Evolutionary conservation across 2,329 filamentous ascomycete genomes (phyloP).

Genomic region (Penicillium nordicum): DNA sequence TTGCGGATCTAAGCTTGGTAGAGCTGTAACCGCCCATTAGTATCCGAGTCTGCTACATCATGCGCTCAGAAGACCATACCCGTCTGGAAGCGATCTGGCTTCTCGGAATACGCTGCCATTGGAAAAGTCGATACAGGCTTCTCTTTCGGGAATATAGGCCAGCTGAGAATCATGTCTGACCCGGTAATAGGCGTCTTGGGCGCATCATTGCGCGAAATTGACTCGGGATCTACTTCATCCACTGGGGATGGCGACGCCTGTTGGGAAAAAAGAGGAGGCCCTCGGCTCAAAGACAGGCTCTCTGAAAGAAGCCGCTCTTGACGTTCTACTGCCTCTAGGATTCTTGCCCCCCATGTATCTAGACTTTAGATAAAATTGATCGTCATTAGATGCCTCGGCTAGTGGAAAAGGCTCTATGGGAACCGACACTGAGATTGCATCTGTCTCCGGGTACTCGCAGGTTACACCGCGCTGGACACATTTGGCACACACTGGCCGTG

Average conservation of each 20-base stretch:
- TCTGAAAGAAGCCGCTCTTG: constrained; percentile 22
- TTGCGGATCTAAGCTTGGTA: constrained; percentile 17
- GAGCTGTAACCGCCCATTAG: background rate
- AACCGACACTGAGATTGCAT: constrained; percentile 25
- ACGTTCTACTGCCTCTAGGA: constrained; percentile 24
- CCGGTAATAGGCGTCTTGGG: constrained; percentile 25
- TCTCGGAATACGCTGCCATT: constrained; percentile 21
- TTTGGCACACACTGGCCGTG: constrained; percentile 24
- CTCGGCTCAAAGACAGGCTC: constrained; percentile 6
- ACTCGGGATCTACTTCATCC: constrained; percentile 23
- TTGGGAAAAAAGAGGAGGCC: constrained; percentile 3
- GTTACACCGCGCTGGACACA: constrained; percentile 23
- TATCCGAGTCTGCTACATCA: background rate
- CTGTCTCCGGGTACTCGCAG: constrained; percentile 25
- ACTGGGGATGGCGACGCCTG: constrained; percentile 12
- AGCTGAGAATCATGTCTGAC: constrained; percentile 27
- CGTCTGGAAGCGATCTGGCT: constrained; percentile 20
- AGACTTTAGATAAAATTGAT: constrained; percentile 16
- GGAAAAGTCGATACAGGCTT: constrained; percentile 26
- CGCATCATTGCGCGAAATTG: constrained; percentile 26
- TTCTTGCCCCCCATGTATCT: constrained; percentile 23
- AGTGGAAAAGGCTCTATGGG: constrained; percentile 9
- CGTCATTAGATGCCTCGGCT: constrained; percentile 8
- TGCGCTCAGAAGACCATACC: constrained; percentile 7
- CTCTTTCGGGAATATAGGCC: constrained; percentile 25